Conservation (phyloP, 2,329 filamentous ascomycete species). For the Zasmidium cellare region DNA sequence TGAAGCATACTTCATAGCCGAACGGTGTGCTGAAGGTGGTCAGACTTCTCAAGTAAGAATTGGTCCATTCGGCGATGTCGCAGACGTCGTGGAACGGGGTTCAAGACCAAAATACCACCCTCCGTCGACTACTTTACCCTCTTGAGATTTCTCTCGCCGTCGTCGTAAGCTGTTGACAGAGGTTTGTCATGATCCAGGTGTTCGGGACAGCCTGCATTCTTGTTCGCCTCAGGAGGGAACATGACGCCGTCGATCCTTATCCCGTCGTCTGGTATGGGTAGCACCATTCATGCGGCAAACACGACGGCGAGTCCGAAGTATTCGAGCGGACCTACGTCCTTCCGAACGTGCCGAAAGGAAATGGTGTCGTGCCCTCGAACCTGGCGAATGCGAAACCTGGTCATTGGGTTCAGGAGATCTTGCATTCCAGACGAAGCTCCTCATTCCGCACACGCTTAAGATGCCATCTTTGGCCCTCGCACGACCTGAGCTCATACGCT, state of each 20-base stretch:
- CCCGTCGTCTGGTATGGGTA: neutral
- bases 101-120: neutral
- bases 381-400: conserved; percentile 6
- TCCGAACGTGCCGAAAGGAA: neutral
- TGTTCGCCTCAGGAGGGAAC: neutral
- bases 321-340: neutral
- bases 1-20: too few relatives aligned
- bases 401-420: conserved; percentile 3
- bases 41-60: neutral
- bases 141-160: neutral
- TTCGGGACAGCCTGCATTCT: neutral
- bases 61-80: neutral
- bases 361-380: neutral
- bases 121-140: neutral
- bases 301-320: neutral
- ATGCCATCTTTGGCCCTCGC: neutral
- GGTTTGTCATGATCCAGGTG: neutral
- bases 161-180: neutral
- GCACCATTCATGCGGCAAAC: neutral
- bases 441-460: conserved; percentile 1
- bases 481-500: neutral
- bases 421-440: neutral
- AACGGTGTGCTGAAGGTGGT: neutral
- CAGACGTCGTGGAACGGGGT: neutral
- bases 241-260: conserved; percentile 1